Conservation (phyloP, 805 yeast species). For the Ogataea saltuana region DNA sequence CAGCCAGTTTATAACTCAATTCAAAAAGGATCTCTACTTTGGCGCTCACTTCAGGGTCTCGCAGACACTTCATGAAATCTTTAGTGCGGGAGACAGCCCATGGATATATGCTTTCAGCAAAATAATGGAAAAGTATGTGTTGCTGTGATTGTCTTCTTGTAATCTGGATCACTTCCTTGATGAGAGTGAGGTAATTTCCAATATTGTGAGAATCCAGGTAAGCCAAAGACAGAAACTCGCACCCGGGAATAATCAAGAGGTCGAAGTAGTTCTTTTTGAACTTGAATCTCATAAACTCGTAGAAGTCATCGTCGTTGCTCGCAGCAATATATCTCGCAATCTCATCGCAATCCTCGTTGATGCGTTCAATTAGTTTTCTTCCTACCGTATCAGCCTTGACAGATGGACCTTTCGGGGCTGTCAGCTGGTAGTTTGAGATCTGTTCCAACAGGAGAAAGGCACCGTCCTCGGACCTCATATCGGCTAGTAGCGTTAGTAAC, state of each 20-base stretch:
- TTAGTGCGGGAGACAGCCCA: constrained; percentile 54
- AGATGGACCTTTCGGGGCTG: constrained; percentile 6
- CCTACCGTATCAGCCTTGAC: constrained; percentile 7
- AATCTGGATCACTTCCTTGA: constrained; percentile 38
- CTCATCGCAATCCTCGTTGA: constrained; percentile 42
- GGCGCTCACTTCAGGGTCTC: constrained; percentile 13
- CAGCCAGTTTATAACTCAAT: constrained; percentile 32
- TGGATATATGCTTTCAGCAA: constrained; percentile 45
- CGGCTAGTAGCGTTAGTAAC: constrained; percentile 18
- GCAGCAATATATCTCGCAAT: constrained; percentile 50
- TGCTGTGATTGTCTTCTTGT: constrained; percentile 48
- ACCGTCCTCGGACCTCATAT: constrained; percentile 29
- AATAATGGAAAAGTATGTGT: constrained; percentile 44
- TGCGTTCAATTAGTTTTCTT: constrained; percentile 30
- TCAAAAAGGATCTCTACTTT: constrained; percentile 42
- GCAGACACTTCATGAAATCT: constrained; percentile 39
- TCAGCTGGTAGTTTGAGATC: constrained; percentile 14
- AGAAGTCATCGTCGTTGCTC: constrained; percentile 47
- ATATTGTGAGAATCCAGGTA: constrained; percentile 42
- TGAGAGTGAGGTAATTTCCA: constrained; percentile 39
- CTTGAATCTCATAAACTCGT: constrained; percentile 35
- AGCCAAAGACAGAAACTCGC: constrained; percentile 48
- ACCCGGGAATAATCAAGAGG: constrained; percentile 40
- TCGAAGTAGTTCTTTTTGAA: constrained; percentile 36
- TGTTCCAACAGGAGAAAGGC: constrained; percentile 24